A percentile compares a stretch with the other conserved stretches of the same genome.
phyloP scores from a whole-genome alignment of 768 basidiomycete species.

The Leccinum sublutescens region DNA sequence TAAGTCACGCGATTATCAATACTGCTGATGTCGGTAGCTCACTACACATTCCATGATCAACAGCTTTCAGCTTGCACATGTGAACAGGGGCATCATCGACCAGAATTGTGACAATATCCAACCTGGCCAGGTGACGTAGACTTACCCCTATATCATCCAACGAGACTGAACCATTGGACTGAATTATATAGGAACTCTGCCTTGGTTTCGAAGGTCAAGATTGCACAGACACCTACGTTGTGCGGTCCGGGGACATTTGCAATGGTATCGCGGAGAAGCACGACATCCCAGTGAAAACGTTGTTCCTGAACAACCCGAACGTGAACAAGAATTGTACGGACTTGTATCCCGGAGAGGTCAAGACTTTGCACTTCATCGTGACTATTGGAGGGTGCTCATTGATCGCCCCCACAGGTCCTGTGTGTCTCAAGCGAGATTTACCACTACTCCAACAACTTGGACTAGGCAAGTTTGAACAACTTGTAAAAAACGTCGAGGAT shows the following conservation, averaged over 20 bases:
- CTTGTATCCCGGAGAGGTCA: slow-evolving; percentile 60
- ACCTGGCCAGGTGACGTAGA: slow-evolving; percentile 43
- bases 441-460: slow-evolving; percentile 13
- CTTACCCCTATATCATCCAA: neutral
- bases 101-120: slow-evolving; percentile 55
- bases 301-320: slow-evolving; percentile 66
- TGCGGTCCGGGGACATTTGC: slow-evolving; percentile 53
- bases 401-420: slow-evolving; percentile 20
- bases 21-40: neutral
- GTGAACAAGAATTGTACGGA: slow-evolving; percentile 50
- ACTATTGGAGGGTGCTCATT: neutral
- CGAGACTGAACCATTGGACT: neutral
- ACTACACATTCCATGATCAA: neutral
- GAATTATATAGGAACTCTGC: slow-evolving; percentile 42
- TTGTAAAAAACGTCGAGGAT: neutral
- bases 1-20: slow-evolving; percentile 32
- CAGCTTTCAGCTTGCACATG: slow-evolving; percentile 58
- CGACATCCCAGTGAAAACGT: slow-evolving; percentile 41
- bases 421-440: slow-evolving; percentile 30
- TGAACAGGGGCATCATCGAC: slow-evolving; percentile 45
- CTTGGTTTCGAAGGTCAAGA: slow-evolving; percentile 55
- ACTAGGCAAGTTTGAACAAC: neutral
- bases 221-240: slow-evolving; percentile 47
- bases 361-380: slow-evolving; percentile 1
- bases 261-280: slow-evolving; percentile 37